Evolutionary conservation across 352 stramenopile genomes (phyloP), one percentile per base, ranked within the genome.

Genomic region (Globisporangium parvum): DNA sequence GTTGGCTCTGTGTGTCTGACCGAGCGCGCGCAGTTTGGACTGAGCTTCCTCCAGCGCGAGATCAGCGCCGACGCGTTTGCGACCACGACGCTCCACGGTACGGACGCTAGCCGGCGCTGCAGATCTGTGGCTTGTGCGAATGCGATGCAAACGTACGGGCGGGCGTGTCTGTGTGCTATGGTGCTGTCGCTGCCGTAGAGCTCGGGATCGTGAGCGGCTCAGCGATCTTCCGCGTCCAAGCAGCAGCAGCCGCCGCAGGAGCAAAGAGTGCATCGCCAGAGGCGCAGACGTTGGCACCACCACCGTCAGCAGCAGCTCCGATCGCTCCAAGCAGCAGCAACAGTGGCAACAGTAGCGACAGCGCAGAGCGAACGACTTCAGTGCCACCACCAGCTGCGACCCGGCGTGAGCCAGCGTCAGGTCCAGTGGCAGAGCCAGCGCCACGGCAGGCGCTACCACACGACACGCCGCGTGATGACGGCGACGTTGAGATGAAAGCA

Each of bases 1-100:
- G 26, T 6, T 31, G 26, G 26, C 0, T 31, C 26, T 31, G 26
- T 31, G 10, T 46, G 41, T 23, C 18, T 33, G 46, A 2, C 23
- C 10, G n/a, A 18, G 12, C 18, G 10, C 9, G 15, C 15, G 3
- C 21, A 89, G 79, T 91, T 93, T 63, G 77, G 71, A 12, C 59
- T 95, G n/a, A 85, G 69, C 42, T 95, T 88, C 47, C 63, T 95
- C 65, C 85, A 87, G 35, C 72, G 75, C 0, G 81, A 93, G 58
- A 86, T 95, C 40, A 31, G 60, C 10, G 64, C 51, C 18, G 53
- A 71, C 47, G 62, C 69, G 20, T 88, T 95, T 40, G 47, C 60
- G 11, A 73, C 68, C 46, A 86, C 75, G 6, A 91, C 77, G 14
- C 48, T 95, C 15, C 71, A 85, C 81, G 80, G 82, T 92, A 24